A percentile compares a stretch with the other conserved stretches of the same genome.
These are phyloP conservation scores for Streptanthus diversifolius DNA, from an alignment of 345 rosid genomes.

Conservation along the genomic window DNA sequence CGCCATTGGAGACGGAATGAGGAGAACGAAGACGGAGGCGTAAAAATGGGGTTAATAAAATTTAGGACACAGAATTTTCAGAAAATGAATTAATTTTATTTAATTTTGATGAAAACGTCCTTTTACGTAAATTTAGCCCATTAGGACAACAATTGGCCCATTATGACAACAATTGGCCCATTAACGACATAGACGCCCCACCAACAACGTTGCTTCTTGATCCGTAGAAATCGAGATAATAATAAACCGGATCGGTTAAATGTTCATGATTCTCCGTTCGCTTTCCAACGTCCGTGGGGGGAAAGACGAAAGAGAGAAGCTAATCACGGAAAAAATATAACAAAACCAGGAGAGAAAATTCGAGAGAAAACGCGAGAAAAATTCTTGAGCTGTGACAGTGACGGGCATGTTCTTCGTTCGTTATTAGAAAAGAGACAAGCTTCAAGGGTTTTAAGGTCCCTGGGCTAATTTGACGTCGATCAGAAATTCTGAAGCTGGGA, in stretches of 20 bases:
- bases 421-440: neutral
- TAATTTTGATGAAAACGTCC: neutral
- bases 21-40: conserved; percentile 4
- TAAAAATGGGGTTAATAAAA: neutral
- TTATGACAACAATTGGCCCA: neutral
- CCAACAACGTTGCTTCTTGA: neutral
- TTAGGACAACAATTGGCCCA: neutral
- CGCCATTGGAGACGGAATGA: conserved; percentile 21
- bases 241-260: conserved; percentile 23
- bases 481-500: conserved; percentile 5
- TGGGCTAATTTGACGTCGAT: conserved; percentile 18
- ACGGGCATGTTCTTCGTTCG: neutral
- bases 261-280: conserved; percentile 13
- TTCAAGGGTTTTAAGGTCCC: neutral
- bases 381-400: neutral
- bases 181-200: neutral
- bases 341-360: neutral
- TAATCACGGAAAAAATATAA: neutral
- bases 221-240: neutral
- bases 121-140: neutral
- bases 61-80: neutral
- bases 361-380: neutral
- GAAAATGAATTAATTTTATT: too few relatives aligned
- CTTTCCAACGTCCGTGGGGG: conserved; percentile 33
- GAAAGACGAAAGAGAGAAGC: conserved; percentile 20